Percentiles rank a stretch among this genome's conserved stretches.
These are phyloP conservation scores for Zasmidium angulare DNA, from an alignment of 2,329 filamentous ascomycete species.

Conservation along the genomic window DNA sequence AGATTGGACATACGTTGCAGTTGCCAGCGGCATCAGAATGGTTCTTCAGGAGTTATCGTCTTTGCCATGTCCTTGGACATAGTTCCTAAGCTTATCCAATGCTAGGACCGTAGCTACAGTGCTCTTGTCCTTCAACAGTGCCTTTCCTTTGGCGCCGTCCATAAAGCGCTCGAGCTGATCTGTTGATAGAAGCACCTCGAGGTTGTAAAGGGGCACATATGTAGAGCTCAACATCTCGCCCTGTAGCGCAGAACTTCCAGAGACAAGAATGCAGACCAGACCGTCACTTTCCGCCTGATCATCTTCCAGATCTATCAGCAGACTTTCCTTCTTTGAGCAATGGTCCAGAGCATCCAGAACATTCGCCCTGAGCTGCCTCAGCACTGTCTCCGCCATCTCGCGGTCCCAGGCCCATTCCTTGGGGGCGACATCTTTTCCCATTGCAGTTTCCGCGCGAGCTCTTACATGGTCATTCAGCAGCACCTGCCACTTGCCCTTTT, in stretches of 20 bases:
- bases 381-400: background rate
- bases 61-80: background rate
- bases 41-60: background rate
- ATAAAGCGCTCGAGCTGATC: background rate
- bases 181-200: background rate
- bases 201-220: background rate
- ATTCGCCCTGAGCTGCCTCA: background rate
- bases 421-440: background rate
- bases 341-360: background rate
- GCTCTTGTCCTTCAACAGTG: background rate
- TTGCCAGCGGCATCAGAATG: no score
- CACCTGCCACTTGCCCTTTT: constrained; percentile 1
- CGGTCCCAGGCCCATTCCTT: background rate
- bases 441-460: background rate
- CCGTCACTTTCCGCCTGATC: background rate
- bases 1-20: no score
- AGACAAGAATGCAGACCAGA: background rate
- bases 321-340: background rate
- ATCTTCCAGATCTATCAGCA: background rate
- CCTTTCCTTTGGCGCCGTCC: background rate
- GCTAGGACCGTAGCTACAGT: background rate
- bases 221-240: background rate
- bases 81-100: constrained; percentile 1
- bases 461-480: background rate
- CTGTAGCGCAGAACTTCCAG: background rate